These are phyloP conservation scores for Tirmania nivea DNA, from an alignment of 495 filamentous ascomycete species.

Conservation along the genomic window DNA sequence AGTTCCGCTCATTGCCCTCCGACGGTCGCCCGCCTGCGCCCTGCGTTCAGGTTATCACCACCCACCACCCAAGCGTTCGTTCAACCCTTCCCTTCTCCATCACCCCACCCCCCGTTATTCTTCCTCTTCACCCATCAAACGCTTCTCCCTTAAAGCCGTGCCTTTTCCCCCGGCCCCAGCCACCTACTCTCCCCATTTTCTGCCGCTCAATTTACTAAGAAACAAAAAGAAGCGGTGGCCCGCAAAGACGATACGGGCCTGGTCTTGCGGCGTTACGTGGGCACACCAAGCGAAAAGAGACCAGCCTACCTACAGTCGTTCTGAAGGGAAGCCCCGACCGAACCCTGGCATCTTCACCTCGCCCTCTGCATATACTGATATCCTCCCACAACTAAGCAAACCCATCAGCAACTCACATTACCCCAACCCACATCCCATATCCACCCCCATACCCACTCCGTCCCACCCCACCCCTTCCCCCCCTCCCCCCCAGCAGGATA, in stretches of 20 bases:
- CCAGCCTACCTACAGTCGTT: neutral
- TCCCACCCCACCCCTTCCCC: neutral
- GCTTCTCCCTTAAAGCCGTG: no score
- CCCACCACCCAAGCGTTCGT: slow-evolving; percentile 7
- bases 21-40: no score
- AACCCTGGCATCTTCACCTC: neutral
- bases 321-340: neutral
- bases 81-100: slow-evolving; percentile 4
- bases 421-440: slow-evolving; percentile 1
- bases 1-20: no score
- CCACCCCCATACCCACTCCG: slow-evolving; percentile 5
- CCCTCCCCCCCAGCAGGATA: neutral
- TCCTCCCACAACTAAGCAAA: slow-evolving; percentile 1
- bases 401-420: slow-evolving; percentile 1
- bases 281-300: neutral
- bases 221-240: no score
- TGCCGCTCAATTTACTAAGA: no score
- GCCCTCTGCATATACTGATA: no score
- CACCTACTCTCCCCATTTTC: no score
- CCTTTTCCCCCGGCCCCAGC: no score
- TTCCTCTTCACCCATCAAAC: neutral
- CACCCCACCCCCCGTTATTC: slow-evolving; percentile 7
- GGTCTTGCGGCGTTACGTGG: no score
- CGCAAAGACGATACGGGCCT: no score
- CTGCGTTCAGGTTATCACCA: slow-evolving; percentile 3